Conservation (phyloP, 495 filamentous ascomycete species). For the Bathelium albidoporum region DNA sequence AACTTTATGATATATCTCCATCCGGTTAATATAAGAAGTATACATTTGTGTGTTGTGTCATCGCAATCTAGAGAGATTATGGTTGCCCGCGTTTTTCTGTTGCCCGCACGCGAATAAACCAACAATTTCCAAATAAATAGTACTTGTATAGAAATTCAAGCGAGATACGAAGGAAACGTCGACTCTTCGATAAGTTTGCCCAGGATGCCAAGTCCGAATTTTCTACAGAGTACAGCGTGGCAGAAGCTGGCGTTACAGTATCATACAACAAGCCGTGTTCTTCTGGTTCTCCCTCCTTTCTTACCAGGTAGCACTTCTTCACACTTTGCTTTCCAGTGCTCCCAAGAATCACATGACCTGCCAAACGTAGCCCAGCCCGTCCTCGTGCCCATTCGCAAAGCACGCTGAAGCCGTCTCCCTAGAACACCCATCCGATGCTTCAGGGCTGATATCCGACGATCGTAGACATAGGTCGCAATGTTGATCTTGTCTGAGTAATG, state of each 20-base stretch:
- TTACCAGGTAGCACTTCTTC: not conserved
- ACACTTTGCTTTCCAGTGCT: constrained; percentile 1
- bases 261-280: not conserved
- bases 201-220: no score
- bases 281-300: not conserved
- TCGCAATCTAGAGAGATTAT: no score
- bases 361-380: constrained; percentile 2
- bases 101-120: no score
- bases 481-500: constrained; percentile 4
- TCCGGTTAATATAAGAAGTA: no score
- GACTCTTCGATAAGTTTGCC: no score
- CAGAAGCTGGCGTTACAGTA: not conserved
- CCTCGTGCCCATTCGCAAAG: not conserved
- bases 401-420: not conserved
- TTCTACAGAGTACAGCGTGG: no score
- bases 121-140: no score
- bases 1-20: no score
- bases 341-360: not conserved
- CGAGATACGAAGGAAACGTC: no score
- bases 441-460: not conserved
- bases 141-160: no score
- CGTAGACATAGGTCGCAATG: not conserved
- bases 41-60: no score
- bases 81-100: no score
- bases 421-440: not conserved